A percentile compares a stretch with the other conserved stretches of the same genome.
These are phyloP conservation scores for Mycosphaerella sp. DNA, from an alignment of 2,329 filamentous ascomycete genomes.

Conservation along the genomic window DNA sequence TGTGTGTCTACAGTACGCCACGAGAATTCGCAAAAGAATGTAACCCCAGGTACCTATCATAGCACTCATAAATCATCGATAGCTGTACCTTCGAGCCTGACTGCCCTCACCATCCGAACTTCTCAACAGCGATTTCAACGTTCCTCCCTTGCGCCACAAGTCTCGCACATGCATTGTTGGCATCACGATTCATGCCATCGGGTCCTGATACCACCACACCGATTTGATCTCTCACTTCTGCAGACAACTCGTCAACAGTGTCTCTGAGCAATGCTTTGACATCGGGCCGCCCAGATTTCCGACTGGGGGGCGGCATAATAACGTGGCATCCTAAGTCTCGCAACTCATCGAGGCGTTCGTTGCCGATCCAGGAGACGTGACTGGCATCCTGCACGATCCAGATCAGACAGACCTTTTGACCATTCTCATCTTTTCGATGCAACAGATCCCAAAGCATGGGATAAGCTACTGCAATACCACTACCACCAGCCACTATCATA, in stretches of 20 bases:
- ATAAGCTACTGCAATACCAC: conserved; percentile 59
- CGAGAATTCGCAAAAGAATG: too few relatives aligned
- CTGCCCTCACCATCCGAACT: conserved; percentile 55
- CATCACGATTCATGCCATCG: conserved; percentile 53
- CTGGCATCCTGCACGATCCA: conserved; percentile 53
- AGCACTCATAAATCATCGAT: not conserved
- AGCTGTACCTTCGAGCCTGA: not conserved
- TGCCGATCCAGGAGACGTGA: conserved; percentile 51
- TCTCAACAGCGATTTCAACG: conserved; percentile 55
- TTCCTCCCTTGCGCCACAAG: conserved; percentile 45
- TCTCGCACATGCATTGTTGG: conserved; percentile 53
- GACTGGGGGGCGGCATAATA: conserved; percentile 50
- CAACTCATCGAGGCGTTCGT: conserved; percentile 46
- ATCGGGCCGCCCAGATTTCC: conserved; percentile 49
- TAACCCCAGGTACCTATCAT: too few relatives aligned
- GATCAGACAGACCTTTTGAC: conserved; percentile 39
- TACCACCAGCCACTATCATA: conserved; percentile 56
- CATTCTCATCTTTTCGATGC: conserved; percentile 8
- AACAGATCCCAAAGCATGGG: conserved; percentile 50
- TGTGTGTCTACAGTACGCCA: too few relatives aligned
- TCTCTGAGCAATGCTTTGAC: conserved; percentile 41
- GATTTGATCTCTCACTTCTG: conserved; percentile 29
- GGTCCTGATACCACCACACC: conserved; percentile 57
- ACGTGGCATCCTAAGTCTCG: conserved; percentile 47
- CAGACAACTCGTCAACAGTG: conserved; percentile 32